Conservation (phyloP, 345 rosid species). For the Eucalyptus paniculata region DNA sequence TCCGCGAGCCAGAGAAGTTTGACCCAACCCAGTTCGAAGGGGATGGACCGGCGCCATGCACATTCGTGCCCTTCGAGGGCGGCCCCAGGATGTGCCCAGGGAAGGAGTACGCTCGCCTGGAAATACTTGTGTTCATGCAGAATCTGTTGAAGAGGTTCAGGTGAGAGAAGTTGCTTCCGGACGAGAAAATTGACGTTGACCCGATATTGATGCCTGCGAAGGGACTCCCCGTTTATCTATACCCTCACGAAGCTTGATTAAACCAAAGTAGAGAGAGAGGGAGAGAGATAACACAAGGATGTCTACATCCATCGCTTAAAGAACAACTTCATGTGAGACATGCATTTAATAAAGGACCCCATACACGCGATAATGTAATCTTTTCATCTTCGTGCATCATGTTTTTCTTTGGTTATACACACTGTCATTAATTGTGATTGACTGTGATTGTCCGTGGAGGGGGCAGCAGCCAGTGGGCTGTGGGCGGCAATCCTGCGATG, state of each 20-base stretch:
- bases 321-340: neutral
- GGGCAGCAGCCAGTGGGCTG: no score
- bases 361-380: neutral
- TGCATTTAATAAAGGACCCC: neutral
- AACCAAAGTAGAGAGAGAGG: no score
- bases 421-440: neutral
- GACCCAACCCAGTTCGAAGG: no score
- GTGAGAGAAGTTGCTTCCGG: slow-evolving; percentile 18
- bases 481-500: no score
- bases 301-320: neutral
- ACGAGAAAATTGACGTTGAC: slow-evolving; percentile 14
- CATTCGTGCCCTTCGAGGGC: slow-evolving; percentile 12
- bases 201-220: slow-evolving; percentile 22
- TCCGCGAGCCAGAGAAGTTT: no score
- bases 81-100: slow-evolving; percentile 39
- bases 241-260: neutral
- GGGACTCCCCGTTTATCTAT: slow-evolving; percentile 22
- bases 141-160: slow-evolving; percentile 23
- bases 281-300: neutral
- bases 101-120: slow-evolving; percentile 30
- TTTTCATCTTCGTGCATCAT: neutral
- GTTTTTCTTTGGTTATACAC: neutral
- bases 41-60: no score
- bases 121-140: slow-evolving; percentile 28
- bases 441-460: neutral